phyloP scores from a whole-genome alignment of 371 early-diverging fungal genomes.

The Zopfochytrium polystomum region DNA sequence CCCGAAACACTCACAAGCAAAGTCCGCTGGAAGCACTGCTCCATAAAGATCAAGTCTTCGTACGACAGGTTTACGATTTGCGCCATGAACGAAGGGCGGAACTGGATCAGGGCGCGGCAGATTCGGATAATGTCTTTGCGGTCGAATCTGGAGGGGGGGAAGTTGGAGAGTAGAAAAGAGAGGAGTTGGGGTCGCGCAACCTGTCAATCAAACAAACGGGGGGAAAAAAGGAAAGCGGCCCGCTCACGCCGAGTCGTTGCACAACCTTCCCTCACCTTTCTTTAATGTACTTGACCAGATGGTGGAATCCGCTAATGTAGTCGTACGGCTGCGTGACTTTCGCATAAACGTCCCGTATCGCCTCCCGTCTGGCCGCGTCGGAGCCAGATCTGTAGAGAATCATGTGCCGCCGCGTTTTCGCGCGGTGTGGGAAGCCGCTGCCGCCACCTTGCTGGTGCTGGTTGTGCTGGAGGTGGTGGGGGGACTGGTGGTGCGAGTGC shows the following conservation, averaged over 20 bases:
- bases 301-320: slow-evolving; percentile 87
- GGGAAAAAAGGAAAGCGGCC: no score
- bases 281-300: slow-evolving; percentile 70
- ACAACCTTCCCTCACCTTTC: slow-evolving; percentile 57
- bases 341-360: slow-evolving; percentile 71
- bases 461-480: slow-evolving; percentile 5
- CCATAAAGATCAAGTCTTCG: slow-evolving; percentile 88
- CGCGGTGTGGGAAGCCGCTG: no score
- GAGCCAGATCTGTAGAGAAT: neutral
- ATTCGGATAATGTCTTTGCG: slow-evolving; percentile 80
- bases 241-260: neutral
- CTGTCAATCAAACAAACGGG: no score
- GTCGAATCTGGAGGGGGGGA: slow-evolving; percentile 70
- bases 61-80: slow-evolving; percentile 85
- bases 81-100: slow-evolving; percentile 86
- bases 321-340: slow-evolving; percentile 73
- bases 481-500: slow-evolving; percentile 6
- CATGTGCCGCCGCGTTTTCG: no score
- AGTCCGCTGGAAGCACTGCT: slow-evolving; percentile 87
- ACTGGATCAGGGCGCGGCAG: slow-evolving; percentile 78
- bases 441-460: no score
- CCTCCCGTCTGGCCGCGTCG: slow-evolving; percentile 16
- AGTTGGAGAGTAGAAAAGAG: no score
- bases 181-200: neutral
- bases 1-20: slow-evolving; percentile 54